Percentiles rank a stretch among this genome's conserved stretches.
Evolutionary conservation across 1,139 yeast species (phyloP).

Genomic region (Debaryomyces singareniensis): DNA sequence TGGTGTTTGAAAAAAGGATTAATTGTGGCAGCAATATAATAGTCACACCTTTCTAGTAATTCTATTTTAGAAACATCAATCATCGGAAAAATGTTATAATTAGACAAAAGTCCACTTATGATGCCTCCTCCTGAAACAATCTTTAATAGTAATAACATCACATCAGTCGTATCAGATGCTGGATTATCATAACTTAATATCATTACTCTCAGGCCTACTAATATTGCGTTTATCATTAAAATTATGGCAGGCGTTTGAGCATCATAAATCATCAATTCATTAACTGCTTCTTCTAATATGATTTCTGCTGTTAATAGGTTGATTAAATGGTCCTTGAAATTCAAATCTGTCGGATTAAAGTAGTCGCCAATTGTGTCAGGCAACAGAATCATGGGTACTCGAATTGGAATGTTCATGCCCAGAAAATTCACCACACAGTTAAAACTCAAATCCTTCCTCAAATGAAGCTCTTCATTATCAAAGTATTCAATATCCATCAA

Average conservation of each 20-base stretch:
- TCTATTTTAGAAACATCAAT: conserved; percentile 59
- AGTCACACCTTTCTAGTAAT: conserved; percentile 44
- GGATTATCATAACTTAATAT: conserved; percentile 51
- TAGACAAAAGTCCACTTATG: conserved; percentile 41
- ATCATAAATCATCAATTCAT: conserved; percentile 48
- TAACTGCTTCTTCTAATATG: conserved; percentile 21
- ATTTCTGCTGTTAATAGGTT: conserved; percentile 31
- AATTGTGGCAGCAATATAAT: conserved; percentile 61
- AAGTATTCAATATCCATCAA: conserved; percentile 25
- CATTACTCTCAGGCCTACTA: conserved; percentile 52
- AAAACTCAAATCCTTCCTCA: conserved; percentile 40
- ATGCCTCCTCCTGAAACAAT: conserved; percentile 57
- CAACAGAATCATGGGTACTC: conserved; percentile 34
- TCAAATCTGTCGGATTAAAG: conserved; percentile 40
- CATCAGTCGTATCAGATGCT: conserved; percentile 51
- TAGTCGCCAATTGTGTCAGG: conserved; percentile 43
- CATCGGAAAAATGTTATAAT: conserved; percentile 52
- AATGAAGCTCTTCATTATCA: conserved; percentile 27
- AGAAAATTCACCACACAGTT: conserved; percentile 32
- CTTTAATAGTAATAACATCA: conserved; percentile 46
- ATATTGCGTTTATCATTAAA: conserved; percentile 48
- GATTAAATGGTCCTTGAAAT: conserved; percentile 37
- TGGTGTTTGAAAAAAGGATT: conserved; percentile 60
- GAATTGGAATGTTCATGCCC: conserved; percentile 39
- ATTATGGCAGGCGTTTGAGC: conserved; percentile 54